Percentiles rank a stretch among this genome's conserved stretches.
Evolutionary conservation across 306 rosid genomes (phyloP).

Genomic region (Citrullus mucosospermus): DNA sequence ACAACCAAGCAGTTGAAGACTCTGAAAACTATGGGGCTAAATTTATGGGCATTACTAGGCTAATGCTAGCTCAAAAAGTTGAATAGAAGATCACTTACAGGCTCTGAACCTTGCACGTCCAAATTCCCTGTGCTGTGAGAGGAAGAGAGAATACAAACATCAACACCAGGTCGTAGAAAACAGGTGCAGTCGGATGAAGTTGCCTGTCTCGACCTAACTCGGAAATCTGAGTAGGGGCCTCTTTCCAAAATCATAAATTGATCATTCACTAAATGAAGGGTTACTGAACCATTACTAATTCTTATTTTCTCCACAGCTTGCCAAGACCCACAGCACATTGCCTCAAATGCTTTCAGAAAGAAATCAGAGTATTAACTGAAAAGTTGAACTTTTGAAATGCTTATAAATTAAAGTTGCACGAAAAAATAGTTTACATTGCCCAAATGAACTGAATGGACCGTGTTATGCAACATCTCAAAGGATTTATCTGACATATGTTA

Average conservation of each 20-base stretch:
- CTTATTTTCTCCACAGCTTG: conserved; percentile 45
- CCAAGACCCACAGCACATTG: conserved; percentile 57
- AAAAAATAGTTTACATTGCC: neutral
- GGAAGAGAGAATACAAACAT: conserved; percentile 46
- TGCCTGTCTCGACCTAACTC: conserved; percentile 65
- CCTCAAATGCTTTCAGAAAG: conserved; percentile 61
- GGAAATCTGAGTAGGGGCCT: conserved; percentile 45
- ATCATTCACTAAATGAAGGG: conserved; percentile 34
- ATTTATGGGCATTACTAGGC: too few species aligned
- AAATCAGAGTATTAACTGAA: conserved; percentile 3
- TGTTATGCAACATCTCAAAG: neutral
- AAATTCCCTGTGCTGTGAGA: conserved; percentile 15
- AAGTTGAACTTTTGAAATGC: neutral
- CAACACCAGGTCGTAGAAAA: conserved; percentile 65
- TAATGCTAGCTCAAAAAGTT: neutral
- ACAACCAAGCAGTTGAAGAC: too few species aligned
- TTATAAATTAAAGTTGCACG: neutral
- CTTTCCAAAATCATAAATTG: conserved; percentile 32
- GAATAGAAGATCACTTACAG: conserved; percentile 36
- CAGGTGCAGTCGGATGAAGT: conserved; percentile 58
- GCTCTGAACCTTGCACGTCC: conserved; percentile 14
- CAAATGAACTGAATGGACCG: neutral
- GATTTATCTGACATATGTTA: neutral
- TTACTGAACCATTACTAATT: conserved; percentile 41
- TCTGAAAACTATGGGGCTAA: too few species aligned